These are phyloP conservation scores for Mycena rebaudengoi DNA, from an alignment of 768 basidiomycete genomes.

Conservation along the genomic window DNA sequence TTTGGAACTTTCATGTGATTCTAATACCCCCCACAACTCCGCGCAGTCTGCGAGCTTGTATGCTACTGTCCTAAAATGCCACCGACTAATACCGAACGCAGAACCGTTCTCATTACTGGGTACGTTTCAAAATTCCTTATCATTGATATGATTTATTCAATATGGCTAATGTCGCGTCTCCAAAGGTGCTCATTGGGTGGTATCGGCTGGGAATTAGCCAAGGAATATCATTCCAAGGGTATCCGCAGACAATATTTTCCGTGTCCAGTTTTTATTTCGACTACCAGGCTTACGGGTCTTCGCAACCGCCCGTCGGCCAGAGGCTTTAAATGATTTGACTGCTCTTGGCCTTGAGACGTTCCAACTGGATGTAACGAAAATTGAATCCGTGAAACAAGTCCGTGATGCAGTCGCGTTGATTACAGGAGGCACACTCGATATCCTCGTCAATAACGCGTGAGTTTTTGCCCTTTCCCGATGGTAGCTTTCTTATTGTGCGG, in stretches of 20 bases:
- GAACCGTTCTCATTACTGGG: constrained; percentile 13
- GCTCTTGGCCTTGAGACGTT: constrained; percentile 31
- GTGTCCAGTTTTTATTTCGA: not conserved
- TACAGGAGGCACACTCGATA: constrained; percentile 38
- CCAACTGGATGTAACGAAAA: constrained; percentile 34
- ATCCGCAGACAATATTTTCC: too few relatives aligned
- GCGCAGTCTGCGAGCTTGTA: too few relatives aligned
- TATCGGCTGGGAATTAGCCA: constrained; percentile 32
- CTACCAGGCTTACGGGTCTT: constrained; percentile 35
- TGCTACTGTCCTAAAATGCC: too few relatives aligned
- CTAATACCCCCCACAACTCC: too few relatives aligned
- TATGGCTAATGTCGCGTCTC: not conserved
- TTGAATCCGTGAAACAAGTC: constrained; percentile 22
- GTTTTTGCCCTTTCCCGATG: not conserved
- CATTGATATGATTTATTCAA: too few relatives aligned
- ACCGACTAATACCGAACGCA: not conserved
- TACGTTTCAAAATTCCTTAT: not conserved
- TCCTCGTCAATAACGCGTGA: constrained; percentile 32
- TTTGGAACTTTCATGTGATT: too few relatives aligned
- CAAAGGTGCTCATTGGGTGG: constrained; percentile 30
- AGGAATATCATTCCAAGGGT: constrained; percentile 27
- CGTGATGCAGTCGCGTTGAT: constrained; percentile 21
- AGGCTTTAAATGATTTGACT: constrained; percentile 30
- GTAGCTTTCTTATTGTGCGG: not conserved
- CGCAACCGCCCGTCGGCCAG: constrained; percentile 34